Evolutionary conservation across 2,329 filamentous ascomycete genomes (phyloP).

Genomic region (Trichoderma koningiopsis): DNA sequence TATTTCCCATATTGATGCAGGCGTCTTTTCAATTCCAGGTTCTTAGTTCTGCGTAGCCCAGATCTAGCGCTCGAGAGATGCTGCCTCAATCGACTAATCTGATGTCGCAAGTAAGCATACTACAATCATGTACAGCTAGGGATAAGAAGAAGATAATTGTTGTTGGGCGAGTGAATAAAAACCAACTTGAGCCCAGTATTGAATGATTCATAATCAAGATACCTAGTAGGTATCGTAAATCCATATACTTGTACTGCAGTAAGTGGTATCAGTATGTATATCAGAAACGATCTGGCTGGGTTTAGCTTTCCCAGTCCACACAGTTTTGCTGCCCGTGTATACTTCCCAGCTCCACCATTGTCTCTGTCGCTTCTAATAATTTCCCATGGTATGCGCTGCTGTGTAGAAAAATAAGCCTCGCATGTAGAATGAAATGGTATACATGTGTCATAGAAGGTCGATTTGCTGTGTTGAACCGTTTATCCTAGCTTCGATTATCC

Average conservation of each 20-base stretch:
- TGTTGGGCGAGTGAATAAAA: background rate
- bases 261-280: no score
- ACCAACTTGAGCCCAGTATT: background rate
- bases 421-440: background rate
- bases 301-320: background rate
- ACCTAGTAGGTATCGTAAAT: background rate
- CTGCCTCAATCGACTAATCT: background rate
- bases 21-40: background rate
- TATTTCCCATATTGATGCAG: background rate
- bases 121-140: background rate
- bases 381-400: background rate
- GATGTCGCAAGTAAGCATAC: background rate
- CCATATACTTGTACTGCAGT: background rate
- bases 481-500: background rate
- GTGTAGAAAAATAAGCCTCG: background rate
- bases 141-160: background rate
- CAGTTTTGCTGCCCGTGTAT: background rate
- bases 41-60: background rate
- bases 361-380: background rate
- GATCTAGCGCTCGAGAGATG: background rate
- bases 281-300: background rate
- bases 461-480: background rate
- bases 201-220: background rate
- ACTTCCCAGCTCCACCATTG: background rate
- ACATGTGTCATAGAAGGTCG: background rate